Base-by-base conservation (phyloP, 1,139 yeast species). In the Geotrichum citri-aurantii region DNA sequence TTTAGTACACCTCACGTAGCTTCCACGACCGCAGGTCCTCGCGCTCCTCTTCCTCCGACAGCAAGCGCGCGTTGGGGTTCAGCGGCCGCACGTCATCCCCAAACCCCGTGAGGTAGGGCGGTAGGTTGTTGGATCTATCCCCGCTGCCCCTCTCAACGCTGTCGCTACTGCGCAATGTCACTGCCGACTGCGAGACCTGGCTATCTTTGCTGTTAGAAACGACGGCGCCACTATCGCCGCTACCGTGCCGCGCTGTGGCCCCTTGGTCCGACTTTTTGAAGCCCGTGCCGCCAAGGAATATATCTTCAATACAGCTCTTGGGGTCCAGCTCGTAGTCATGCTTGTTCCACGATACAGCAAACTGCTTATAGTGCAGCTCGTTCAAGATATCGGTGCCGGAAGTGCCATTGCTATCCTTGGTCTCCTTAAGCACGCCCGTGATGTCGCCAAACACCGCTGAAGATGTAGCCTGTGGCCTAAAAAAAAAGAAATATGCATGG, bases 301-400 rank as follows among this genome's bases (percentile, higher is more conserved):
- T 86, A 69, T 89, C 95, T 49, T 84, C 83, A 11, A 91, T 79
- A 64, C 93, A 83, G 59, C 83, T 86, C 54, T 81, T 81, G 0
- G 97, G 95, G 11, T 86, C 78, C 61, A 80, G 82, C 63, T 87
- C 93, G 55, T 88, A 83, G 17, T 90, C 85, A 59, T 86, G 81
- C 1, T 85, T 83, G 66, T 87, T 91, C 96, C 96, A 90, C 0
- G 88, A 81, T 47, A 87, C 78, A 60, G 86, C 85, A 66, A 86
- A 80, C 0, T 90, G 81, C 64, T 81, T 81, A 61, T 83, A 81
- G 65, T 86, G 81, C 17, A 87, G 11, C 58, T 65, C 56, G 40
- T 50, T 44, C 23, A 56, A 26, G 26, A 55, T 48, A 29, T 55
- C 54, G 37, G 54, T 47, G 24, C 54, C 14, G 17, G 40, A n/a